Evolutionary conservation across 495 filamentous ascomycete genomes (phyloP).

Genomic region (Trichoderma reesei): DNA sequence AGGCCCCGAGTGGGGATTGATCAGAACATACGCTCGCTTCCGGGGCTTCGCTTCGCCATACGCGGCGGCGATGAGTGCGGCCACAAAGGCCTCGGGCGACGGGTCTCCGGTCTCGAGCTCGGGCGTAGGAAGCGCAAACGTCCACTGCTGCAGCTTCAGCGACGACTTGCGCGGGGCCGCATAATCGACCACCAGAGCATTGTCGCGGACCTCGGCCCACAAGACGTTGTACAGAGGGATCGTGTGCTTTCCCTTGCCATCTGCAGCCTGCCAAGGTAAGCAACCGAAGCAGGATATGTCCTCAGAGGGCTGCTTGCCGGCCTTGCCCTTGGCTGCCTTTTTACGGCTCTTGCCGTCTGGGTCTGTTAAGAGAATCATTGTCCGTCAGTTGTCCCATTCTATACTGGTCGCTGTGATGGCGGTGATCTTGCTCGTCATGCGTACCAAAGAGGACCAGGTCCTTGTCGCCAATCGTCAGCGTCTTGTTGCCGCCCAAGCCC

Average conservation of each 20-base stretch:
- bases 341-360: background rate
- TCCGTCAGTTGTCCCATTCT: background rate
- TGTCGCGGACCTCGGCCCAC: slow-evolving; percentile 55
- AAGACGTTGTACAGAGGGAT: slow-evolving; percentile 81
- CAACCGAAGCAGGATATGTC: background rate
- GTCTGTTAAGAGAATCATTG: background rate
- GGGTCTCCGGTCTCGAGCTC: slow-evolving; percentile 31
- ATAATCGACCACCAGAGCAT: slow-evolving; percentile 63
- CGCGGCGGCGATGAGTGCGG: slow-evolving; percentile 50
- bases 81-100: slow-evolving; percentile 42
- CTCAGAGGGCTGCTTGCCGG: background rate
- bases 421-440: background rate
- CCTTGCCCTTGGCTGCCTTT: background rate
- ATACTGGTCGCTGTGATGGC: too few relatives aligned
- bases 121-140: slow-evolving; percentile 17
- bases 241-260: slow-evolving; percentile 12
- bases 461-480: slow-evolving; percentile 9
- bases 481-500: slow-evolving; percentile 6
- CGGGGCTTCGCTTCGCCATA: slow-evolving; percentile 62
- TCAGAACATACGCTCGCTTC: slow-evolving; percentile 74
- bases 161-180: slow-evolving; percentile 31
- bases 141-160: slow-evolving; percentile 17
- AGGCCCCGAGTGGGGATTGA: slow-evolving; percentile 86
- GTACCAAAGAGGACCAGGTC: slow-evolving; percentile 8
- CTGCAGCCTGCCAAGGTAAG: background rate